Conservation (phyloP, 306 rosid species). For the Prunus kanzakura region DNA sequence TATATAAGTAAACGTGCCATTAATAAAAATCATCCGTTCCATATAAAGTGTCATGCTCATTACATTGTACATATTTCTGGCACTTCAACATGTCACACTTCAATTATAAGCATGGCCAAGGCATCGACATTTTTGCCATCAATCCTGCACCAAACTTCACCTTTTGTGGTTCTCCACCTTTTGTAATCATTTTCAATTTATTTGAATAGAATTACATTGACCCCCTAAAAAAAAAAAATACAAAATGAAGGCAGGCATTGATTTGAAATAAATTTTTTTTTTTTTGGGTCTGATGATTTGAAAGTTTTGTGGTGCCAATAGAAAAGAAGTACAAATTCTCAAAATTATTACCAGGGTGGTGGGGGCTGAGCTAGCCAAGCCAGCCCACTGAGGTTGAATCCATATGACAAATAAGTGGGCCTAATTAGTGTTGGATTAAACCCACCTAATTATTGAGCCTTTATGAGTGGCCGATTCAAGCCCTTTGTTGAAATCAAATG, state of each 20-base stretch:
- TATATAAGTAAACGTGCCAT: too few species aligned
- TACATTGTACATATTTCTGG: neutral
- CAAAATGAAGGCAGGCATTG: neutral
- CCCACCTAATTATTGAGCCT: neutral
- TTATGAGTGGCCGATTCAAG: neutral
- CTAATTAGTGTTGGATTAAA: neutral
- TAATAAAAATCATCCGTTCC: neutral
- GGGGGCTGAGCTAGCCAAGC: neutral
- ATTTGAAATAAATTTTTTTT: neutral
- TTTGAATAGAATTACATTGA: too few species aligned
- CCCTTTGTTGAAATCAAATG: neutral
- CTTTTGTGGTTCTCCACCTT: too few species aligned
- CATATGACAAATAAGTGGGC: neutral
- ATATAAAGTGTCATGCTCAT: neutral
- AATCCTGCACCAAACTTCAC: neutral
- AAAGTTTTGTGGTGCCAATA: too few species aligned
- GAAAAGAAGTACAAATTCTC: neutral
- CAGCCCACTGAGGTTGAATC: neutral
- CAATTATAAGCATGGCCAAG: neutral
- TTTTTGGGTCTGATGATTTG: too few species aligned
- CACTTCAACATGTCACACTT: neutral
- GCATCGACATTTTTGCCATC: neutral
- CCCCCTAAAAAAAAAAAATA: too few species aligned
- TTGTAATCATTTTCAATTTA: too few species aligned
- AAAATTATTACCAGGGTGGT: neutral